Conservation (phyloP, 2,329 filamentous ascomycete species). For the Colletotrichum spaethianum region DNA sequence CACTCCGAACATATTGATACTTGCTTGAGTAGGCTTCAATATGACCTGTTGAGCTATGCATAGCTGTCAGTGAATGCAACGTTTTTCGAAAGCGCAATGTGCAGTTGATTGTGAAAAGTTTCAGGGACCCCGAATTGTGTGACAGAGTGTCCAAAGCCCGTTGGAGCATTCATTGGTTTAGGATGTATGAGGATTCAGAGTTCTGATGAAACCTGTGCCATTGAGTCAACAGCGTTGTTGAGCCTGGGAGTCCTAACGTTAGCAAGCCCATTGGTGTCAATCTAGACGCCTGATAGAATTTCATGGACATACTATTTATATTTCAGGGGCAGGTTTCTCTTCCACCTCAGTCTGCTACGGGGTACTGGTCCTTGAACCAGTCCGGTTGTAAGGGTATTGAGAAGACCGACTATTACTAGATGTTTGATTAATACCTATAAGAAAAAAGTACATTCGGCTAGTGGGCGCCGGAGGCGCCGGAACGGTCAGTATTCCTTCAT, state of each 20-base stretch:
- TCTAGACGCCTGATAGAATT: no score
- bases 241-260: no score
- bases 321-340: background rate
- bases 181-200: background rate
- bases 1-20: background rate
- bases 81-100: background rate
- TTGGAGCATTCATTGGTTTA: background rate
- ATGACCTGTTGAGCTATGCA: background rate
- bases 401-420: background rate
- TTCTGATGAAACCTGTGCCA: background rate
- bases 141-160: background rate
- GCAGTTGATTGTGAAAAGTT: background rate
- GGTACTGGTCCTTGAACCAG: background rate
- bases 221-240: background rate
- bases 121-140: background rate
- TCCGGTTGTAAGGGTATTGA: background rate
- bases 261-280: no score
- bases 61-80: background rate
- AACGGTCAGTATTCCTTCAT: slow-evolving; percentile 58
- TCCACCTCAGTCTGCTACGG: background rate
- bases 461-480: slow-evolving; percentile 76
- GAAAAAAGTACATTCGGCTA: slow-evolving; percentile 66
- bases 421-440: background rate
- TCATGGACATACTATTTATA: background rate
- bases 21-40: background rate